Percentiles rank a stretch among this genome's conserved stretches.
Conservation (phyloP, 108 stramenopile genomes). For the Fistulifera pelliculosa region DNA sequence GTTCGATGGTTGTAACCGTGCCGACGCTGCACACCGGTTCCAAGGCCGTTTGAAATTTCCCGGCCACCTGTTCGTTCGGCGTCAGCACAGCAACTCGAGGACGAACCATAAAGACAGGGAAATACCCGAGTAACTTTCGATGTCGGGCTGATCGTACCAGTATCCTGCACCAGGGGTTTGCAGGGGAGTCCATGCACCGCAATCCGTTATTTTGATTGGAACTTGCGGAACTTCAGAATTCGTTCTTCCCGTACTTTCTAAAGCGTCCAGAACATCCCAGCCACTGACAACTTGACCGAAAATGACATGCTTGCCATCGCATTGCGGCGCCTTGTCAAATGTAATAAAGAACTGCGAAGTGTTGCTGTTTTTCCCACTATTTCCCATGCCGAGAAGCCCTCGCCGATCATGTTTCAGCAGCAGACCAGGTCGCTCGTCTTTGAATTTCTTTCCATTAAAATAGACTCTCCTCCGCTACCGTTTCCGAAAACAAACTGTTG, state of each 20-base stretch:
- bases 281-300: conserved; percentile 87
- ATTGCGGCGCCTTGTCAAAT: conserved; percentile 59
- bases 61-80: conserved; percentile 29
- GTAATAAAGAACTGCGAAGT: conserved; percentile 91
- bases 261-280: conserved; percentile 52
- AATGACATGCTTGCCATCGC: conserved; percentile 93
- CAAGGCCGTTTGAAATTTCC: conserved; percentile 45
- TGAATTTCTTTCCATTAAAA: conserved; percentile 89
- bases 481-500: conserved; percentile 80
- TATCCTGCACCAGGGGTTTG: conserved; percentile 52
- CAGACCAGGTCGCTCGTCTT: conserved; percentile 87
- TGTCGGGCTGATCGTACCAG: conserved; percentile 77
- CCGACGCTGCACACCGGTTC: conserved; percentile 9
- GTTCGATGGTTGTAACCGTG: conserved; percentile 2
- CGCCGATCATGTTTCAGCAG: conserved; percentile 63
- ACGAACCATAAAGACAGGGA: conserved; percentile 64
- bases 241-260: conserved; percentile 33
- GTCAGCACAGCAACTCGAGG: conserved; percentile 63
- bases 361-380: conserved; percentile 92
- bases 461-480: conserved; percentile 91
- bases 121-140: conserved; percentile 53
- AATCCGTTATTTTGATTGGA: conserved; percentile 60
- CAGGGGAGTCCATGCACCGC: conserved; percentile 51
- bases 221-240: conserved; percentile 30
- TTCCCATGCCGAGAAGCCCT: conserved; percentile 88